phyloP scores from a whole-genome alignment of 2,329 filamentous ascomycete species.

The Cercospora brassicicola region DNA sequence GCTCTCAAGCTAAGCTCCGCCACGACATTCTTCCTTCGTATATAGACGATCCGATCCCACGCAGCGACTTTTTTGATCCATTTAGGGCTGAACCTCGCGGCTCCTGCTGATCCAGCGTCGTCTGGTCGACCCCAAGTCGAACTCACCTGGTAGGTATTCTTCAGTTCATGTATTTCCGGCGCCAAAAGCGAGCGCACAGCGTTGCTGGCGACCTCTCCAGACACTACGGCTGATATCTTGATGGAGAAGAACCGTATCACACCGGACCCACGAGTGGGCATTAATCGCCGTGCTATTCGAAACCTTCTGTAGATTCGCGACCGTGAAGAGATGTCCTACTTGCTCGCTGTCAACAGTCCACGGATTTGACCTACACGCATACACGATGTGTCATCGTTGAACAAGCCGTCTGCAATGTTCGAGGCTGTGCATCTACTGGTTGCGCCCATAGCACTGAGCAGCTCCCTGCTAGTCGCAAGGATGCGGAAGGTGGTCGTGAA shows the following conservation, averaged over 20 bases:
- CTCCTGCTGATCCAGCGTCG: background rate
- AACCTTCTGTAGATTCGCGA: background rate
- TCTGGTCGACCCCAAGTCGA: background rate
- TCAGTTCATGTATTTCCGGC: background rate
- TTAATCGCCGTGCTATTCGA: background rate
- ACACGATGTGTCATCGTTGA: background rate
- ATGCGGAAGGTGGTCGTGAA: background rate
- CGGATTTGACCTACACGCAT: background rate
- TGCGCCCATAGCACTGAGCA: background rate
- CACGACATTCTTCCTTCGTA: background rate
- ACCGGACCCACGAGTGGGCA: background rate
- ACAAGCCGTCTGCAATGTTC: background rate
- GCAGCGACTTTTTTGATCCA: background rate
- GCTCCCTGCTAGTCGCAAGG: background rate
- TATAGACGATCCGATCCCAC: background rate
- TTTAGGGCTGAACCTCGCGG: background rate
- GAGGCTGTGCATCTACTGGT: background rate
- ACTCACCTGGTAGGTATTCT: background rate
- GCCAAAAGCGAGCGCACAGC: background rate
- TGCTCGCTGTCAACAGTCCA: background rate
- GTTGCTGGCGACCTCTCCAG: background rate
- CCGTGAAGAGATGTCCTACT: background rate
- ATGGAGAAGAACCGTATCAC: background rate
- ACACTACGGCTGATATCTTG: background rate
- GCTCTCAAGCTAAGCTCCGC: slow-evolving; percentile 1